Conservation (phyloP, 768 basidiomycete species). For the Russula griseocarnosa region DNA sequence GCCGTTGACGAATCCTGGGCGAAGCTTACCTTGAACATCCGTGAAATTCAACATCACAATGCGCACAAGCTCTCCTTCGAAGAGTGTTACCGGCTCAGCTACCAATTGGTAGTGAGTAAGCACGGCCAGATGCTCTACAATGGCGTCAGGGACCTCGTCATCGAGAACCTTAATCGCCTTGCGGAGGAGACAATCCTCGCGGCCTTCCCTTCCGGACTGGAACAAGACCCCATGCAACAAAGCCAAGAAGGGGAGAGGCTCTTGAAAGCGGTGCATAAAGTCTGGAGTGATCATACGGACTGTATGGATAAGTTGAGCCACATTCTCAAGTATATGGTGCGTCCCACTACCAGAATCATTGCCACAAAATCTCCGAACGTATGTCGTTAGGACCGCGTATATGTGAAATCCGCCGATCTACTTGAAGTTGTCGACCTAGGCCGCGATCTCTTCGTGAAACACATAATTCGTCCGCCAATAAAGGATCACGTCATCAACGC, state of each 20-base stretch:
- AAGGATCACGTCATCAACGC: slow-evolving; percentile 76
- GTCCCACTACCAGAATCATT: slow-evolving; percentile 15
- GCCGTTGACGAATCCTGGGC: slow-evolving; percentile 84
- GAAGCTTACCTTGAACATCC: slow-evolving; percentile 76
- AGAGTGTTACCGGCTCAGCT: slow-evolving; percentile 90
- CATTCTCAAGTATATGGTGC: slow-evolving; percentile 94
- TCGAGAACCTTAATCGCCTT: slow-evolving; percentile 77
- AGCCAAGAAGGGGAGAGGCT: slow-evolving; percentile 82
- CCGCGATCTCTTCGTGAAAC: slow-evolving; percentile 72
- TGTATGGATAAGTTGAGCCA: slow-evolving; percentile 87
- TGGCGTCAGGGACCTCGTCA: slow-evolving; percentile 73
- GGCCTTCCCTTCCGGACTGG: slow-evolving; percentile 70
- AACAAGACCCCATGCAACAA: slow-evolving; percentile 64
- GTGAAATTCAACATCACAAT: slow-evolving; percentile 93
- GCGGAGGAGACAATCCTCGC: slow-evolving; percentile 75
- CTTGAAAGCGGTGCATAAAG: slow-evolving; percentile 72
- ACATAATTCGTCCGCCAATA: slow-evolving; percentile 78
- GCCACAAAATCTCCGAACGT: slow-evolving; percentile 25
- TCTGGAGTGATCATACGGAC: slow-evolving; percentile 92
- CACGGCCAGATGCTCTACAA: slow-evolving; percentile 83
- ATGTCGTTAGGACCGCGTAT: slow-evolving; percentile 75
- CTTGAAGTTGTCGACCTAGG: slow-evolving; percentile 82
- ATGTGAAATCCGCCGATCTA: slow-evolving; percentile 68
- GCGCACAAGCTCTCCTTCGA: slow-evolving; percentile 86
- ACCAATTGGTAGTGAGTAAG: slow-evolving; percentile 89